A percentile compares a stretch with the other conserved stretches of the same genome.
Evolutionary conservation across 176 grass and related monocot genomes (phyloP).

Genomic region (Aegilops umbellulata): DNA sequence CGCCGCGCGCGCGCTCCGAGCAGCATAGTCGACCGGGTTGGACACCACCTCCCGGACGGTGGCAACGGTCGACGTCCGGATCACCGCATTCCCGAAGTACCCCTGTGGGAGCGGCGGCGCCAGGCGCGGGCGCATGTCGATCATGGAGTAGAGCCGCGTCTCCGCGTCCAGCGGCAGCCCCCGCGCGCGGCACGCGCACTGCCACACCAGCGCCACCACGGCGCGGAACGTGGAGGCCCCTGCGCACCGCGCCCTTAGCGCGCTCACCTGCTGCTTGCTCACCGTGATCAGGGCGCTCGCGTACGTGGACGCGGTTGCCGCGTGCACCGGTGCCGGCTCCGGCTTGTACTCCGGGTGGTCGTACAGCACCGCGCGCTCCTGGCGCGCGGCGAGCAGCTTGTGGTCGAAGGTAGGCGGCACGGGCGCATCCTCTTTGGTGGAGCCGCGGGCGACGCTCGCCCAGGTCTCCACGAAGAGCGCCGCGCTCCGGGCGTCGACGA

Average conservation of each 20-base stretch:
- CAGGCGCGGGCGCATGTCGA: conserved; percentile 66
- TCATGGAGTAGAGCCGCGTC: conserved; percentile 61
- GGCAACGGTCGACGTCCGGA: conserved; percentile 44
- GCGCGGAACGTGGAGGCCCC: conserved; percentile 63
- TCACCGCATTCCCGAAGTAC: conserved; percentile 70
- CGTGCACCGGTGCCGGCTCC: background rate
- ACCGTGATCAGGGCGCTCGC: conserved; percentile 38
- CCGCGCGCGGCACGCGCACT: conserved; percentile 51
- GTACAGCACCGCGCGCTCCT: conserved; percentile 18
- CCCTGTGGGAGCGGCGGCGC: conserved; percentile 35
- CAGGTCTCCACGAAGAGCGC: conserved; percentile 61
- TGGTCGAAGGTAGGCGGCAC: conserved; percentile 45
- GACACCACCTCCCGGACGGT: conserved; percentile 40
- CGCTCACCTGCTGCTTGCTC: conserved; percentile 1
- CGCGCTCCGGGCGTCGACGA: conserved; percentile 41
- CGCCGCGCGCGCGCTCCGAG: conserved; percentile 20
- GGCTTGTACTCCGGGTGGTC: conserved; percentile 68
- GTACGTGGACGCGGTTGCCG: background rate
- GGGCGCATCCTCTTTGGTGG: background rate
- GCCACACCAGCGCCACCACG: conserved; percentile 62
- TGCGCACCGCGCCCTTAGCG: conserved; percentile 41
- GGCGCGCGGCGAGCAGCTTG: conserved; percentile 37
- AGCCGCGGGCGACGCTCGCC: conserved; percentile 29
- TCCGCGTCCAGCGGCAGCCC: conserved; percentile 12
- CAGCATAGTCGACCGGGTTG: conserved; percentile 25